Base-by-base conservation (phyloP, 2,329 filamentous ascomycete species). In the Diaporthe sp. region DNA sequence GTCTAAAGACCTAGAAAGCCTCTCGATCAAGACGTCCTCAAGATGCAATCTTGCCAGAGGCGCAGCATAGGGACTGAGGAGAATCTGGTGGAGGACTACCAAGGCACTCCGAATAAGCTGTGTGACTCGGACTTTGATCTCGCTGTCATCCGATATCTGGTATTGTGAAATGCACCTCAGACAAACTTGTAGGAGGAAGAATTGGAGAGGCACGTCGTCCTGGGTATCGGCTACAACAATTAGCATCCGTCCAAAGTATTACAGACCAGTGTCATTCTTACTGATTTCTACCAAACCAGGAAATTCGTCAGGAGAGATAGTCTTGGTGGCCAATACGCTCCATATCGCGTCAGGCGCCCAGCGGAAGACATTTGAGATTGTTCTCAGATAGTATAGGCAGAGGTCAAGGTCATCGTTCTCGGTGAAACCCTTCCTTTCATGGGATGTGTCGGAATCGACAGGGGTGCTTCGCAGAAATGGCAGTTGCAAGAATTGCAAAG, bases 321-420 rank as follows among this genome's bases (percentile, higher is more conserved):
- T 85, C 72, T 92, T 93, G 8, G 91, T 91, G 1, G 94, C 91
- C 53, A 97, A 84, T 6, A 93, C 89, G 17, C 89, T 87, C 93
- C 94, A 96, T 12, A 93, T 92, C 71, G 90, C 89, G 61, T 94
- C 92, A 28, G 89, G 93, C 74, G 91, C 90, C 83, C 91, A 92
- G 37, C 90, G 88, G 22, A 98, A 85, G 37, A 97, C 89, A 78
- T 95, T 94, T 7, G 92, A 92, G 1, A 98, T 83, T 2, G 94
- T 93, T 71, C 91, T 91, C 28, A 98, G 85, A 80, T 96, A 93
- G 82, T 98, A 97, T 3, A 94, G 85, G 76, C 92, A 95, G 74
- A 95, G 89, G 77, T 94, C 93, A 10, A 95, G 87, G 78, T 97
- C 94, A 77, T 95, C 92, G 9, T 91, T 88, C 60, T 88, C 86